Evolutionary conservation across 495 filamentous ascomycete genomes (phyloP).

Genomic region (Cryomyces minteri): DNA sequence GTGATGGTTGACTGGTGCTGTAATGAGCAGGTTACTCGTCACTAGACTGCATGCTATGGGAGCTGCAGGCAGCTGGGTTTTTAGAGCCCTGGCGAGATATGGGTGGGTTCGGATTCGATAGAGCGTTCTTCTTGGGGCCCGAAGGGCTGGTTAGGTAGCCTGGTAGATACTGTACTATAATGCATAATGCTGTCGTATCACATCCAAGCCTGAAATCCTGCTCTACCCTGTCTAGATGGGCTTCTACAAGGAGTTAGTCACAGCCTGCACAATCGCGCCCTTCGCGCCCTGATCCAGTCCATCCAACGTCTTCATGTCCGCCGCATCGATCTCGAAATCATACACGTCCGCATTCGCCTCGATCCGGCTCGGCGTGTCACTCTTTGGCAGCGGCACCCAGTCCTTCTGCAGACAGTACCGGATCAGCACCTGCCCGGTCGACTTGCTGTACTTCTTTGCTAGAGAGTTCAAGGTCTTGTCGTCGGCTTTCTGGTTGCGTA

Average conservation of each 20-base stretch:
- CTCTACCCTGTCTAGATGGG: too few relatives aligned
- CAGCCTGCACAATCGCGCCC: constrained; percentile 17
- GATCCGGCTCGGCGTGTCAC: constrained; percentile 26
- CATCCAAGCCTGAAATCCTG: too few relatives aligned
- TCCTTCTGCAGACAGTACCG: constrained; percentile 28
- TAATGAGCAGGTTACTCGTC: too few relatives aligned
- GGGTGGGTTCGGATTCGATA: too few relatives aligned
- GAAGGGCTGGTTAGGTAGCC: too few relatives aligned
- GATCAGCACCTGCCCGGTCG: constrained; percentile 21
- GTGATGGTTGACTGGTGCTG: too few relatives aligned
- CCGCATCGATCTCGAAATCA: constrained; percentile 23
- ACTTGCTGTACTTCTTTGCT: constrained; percentile 31
- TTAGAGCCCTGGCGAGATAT: too few relatives aligned
- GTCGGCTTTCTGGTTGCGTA: constrained; percentile 39
- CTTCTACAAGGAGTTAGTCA: constrained; percentile 4
- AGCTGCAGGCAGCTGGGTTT: too few relatives aligned
- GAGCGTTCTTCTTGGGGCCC: too few relatives aligned
- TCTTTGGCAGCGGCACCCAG: constrained; percentile 33
- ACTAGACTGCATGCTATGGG: too few relatives aligned
- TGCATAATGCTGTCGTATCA: too few relatives aligned
- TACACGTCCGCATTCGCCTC: constrained; percentile 28
- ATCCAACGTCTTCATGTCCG: constrained; percentile 27
- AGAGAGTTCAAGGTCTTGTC: constrained; percentile 33
- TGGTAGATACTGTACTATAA: too few relatives aligned
- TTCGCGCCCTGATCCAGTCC: constrained; percentile 17